Percentiles rank a stretch among this genome's conserved stretches.
Evolutionary conservation across 768 basidiomycete species (phyloP).

Genomic region (Lactarius hatsudake): DNA sequence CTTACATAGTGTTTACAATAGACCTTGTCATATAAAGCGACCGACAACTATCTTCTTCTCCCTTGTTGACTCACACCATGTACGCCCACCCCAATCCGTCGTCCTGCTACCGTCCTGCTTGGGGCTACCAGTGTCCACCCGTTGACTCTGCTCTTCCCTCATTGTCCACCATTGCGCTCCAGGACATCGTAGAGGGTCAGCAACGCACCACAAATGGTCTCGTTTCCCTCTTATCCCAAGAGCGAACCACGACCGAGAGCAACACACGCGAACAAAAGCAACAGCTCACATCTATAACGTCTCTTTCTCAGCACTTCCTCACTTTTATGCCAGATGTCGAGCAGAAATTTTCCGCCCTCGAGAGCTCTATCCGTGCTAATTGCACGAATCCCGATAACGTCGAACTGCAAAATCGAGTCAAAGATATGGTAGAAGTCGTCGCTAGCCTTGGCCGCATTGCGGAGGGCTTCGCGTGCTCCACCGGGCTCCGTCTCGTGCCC

Average conservation of each 20-base stretch:
- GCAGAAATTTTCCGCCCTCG: slow-evolving; percentile 10
- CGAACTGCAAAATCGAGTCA: slow-evolving; percentile 9
- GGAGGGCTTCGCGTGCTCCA: slow-evolving; percentile 18
- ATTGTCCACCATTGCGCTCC: slow-evolving; percentile 12
- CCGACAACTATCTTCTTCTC: neutral
- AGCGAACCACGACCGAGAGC: slow-evolving; percentile 7
- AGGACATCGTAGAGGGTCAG: slow-evolving; percentile 22
- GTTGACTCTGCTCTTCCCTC: neutral
- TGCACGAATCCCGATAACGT: neutral
- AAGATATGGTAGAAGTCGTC: slow-evolving; percentile 17
- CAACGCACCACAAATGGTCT: slow-evolving; percentile 16
- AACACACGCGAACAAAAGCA: slow-evolving; percentile 18
- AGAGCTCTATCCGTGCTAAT: neutral
- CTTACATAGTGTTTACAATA: neutral
- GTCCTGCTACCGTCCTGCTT: neutral
- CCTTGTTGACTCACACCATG: slow-evolving; percentile 9
- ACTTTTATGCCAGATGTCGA: slow-evolving; percentile 20
- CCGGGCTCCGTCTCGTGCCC: slow-evolving; percentile 22
- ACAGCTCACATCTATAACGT: slow-evolving; percentile 7
- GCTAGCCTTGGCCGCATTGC: slow-evolving; percentile 17
- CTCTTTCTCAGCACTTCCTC: slow-evolving; percentile 19
- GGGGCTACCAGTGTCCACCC: slow-evolving; percentile 2
- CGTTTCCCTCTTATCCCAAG: slow-evolving; percentile 15
- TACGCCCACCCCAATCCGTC: slow-evolving; percentile 3
- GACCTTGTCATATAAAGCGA: slow-evolving; percentile 2